Base-by-base conservation (phyloP, 257 asterid species). In the Schizonepeta tenuifolia region DNA sequence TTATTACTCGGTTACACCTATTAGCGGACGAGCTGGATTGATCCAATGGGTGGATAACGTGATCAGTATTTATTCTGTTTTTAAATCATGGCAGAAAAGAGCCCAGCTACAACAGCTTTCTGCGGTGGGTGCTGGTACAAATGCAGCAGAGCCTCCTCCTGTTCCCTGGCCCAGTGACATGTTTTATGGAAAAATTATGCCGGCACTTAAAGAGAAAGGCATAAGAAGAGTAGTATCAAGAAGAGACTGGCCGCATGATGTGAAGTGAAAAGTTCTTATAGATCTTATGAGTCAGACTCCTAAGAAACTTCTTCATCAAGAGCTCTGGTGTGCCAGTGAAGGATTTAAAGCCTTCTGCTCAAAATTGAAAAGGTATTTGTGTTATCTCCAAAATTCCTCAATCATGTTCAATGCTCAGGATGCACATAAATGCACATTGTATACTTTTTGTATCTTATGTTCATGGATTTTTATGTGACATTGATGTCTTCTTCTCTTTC, bases 211-310 rank as follows among this genome's bases (percentile, higher is more conserved):
- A 72, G 99, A 95, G 88, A 95, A 91, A 80, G 99, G 99, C 81
- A 91, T 95, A 69, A 83, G 96, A 81, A 86, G 93, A 81, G 98
- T 95, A 47, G 92, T 95, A 78, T 95, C 99, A 65, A 86, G 99
- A 86, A 89, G 96, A 83, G 99, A 95, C 73, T 95, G 99, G 99
- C 99, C 99, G 61, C 98, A 88, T 79, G 99, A 87, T 75, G 99
- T 95, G 78, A 95, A 95, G 85, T 83, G 88, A 33, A 90, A 95
- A 82, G 99, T 95, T 72, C 97, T 89, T 77, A 69, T 86, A 67
- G 98, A 95, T 81, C 96, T 95, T 72, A 90, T 95, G 96, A 86
- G 85, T 46, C 98, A 95, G 84, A 88, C 91, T 59, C 98, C 99
- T 49, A 95, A 86, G 86, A 90, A 95, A 80, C 96, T 95, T 87